Evolutionary conservation across 2,329 filamentous ascomycete genomes (phyloP).

Genomic region (Pestalotiopsis sp.): DNA sequence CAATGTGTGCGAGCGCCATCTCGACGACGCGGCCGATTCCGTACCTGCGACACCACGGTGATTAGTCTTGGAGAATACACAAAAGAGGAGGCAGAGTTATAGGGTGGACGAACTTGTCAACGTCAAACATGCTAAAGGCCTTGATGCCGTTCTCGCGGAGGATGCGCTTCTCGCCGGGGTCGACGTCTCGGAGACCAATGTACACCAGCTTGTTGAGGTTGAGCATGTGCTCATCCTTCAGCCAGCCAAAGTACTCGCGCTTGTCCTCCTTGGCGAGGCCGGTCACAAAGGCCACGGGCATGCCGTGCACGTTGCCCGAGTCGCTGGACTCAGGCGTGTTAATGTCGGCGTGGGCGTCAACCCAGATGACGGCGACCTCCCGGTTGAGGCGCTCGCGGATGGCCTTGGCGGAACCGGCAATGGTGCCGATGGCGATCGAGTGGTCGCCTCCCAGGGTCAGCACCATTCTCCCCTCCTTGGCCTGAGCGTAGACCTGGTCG

Average conservation of each 20-base stretch:
- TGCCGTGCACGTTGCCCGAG: conserved; percentile 95
- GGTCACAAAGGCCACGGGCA: conserved; percentile 92
- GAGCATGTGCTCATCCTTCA: conserved; percentile 70
- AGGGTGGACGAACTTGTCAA: conserved; percentile 71
- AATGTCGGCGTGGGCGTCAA: conserved; percentile 97
- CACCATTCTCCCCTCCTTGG: conserved; percentile 80
- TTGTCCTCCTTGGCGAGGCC: conserved; percentile 78
- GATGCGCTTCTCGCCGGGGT: conserved; percentile 91
- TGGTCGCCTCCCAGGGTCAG: conserved; percentile 96
- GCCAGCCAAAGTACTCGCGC: conserved; percentile 87
- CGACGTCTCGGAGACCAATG: conserved; percentile 92
- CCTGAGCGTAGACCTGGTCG: conserved; percentile 85
- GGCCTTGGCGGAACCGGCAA: conserved; percentile 85
- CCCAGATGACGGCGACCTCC: conserved; percentile 96
- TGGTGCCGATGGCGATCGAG: conserved; percentile 91
- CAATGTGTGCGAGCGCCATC: conserved; percentile 97
- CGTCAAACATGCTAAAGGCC: conserved; percentile 98
- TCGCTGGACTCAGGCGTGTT: conserved; percentile 90
- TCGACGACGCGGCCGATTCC: conserved; percentile 96
- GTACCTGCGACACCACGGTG: conserved; percentile 53
- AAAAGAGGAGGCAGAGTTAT: background rate
- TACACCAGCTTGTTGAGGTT: conserved; percentile 90
- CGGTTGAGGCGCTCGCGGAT: conserved; percentile 78
- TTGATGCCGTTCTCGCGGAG: conserved; percentile 87
- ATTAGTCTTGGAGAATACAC: background rate